Evolutionary conservation across 805 yeast species (phyloP), one percentile per base, ranked within the genome.

Genomic region (Starmera amethionina): DNA sequence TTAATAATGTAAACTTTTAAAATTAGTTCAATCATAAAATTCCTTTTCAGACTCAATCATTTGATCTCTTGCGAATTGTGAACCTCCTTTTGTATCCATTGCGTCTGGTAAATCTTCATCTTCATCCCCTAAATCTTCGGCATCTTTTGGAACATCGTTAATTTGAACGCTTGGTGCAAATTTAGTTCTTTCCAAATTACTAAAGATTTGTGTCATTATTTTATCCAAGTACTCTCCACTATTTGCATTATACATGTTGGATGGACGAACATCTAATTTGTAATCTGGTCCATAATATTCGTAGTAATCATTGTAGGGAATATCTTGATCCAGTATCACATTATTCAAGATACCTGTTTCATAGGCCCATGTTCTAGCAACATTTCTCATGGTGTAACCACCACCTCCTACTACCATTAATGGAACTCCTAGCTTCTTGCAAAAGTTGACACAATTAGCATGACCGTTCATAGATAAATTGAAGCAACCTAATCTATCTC

Each of bases 251-350:
- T 83, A 85, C 97, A 90, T 90, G 63, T 90, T 90, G 11, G 94
- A 82, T 11, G 96, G 95, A 48, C 96, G 73, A 38, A 90, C 98
- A 57, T 90, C 96, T 44, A 90, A 72, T 60, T 87, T 82, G 62
- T 90, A 90, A 64, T 90, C 97, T 3, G 98, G 98, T 0, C 97
- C 97, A 61, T 83, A 90, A 66, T 90, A 90, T 64, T 90, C 97
- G 64, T 86, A 90, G 65, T 90, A 90, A 60, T 90, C 97, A 60
- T 90, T 89, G 68, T 87, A 89, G 4, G 97, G 97, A 47, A 79
- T 64, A 29, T 77, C 81, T n/a, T 80, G 63, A 22, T 86, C 84
- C 51, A 90, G 65, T 37, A 80, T 71, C 12, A 82, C 86, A 50
- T 85, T 82, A 48, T 93, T 81, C 56, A 90, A 71, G 25, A 93